Conservation (phyloP, 2,329 filamentous ascomycete species). For the Botrytis aclada region DNA sequence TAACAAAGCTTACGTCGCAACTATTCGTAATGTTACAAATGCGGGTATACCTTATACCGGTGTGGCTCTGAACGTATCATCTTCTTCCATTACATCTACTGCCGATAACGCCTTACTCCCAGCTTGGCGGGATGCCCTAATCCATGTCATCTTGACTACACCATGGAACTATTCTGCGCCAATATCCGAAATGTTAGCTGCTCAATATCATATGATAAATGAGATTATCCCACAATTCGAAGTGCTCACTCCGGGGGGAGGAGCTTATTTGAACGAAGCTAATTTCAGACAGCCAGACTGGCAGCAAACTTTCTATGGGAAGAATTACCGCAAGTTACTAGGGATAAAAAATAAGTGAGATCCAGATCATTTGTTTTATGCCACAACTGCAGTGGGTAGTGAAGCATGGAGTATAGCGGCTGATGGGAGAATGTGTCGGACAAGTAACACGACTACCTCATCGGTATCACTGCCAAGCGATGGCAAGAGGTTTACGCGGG, state of each 20-base stretch:
- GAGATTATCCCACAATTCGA: constrained; percentile 38
- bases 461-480: no score
- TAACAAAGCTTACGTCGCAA: constrained; percentile 27
- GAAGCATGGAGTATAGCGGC: constrained; percentile 47
- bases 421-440: constrained; percentile 43
- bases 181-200: constrained; percentile 34
- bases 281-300: constrained; percentile 46
- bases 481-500: not conserved
- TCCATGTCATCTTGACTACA: constrained; percentile 37
- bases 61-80: constrained; percentile 37
- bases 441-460: not conserved
- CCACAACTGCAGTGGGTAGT: constrained; percentile 49
- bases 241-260: constrained; percentile 43
- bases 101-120: constrained; percentile 43
- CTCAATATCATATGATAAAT: constrained; percentile 37
- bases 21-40: constrained; percentile 38
- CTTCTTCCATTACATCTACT: constrained; percentile 20
- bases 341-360: constrained; percentile 52
- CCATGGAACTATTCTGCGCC: constrained; percentile 39
- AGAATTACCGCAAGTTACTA: constrained; percentile 44
- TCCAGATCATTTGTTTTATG: constrained; percentile 46
- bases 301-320: constrained; percentile 46
- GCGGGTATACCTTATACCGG: constrained; percentile 38
- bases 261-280: constrained; percentile 52
- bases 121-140: constrained; percentile 41